Base-by-base conservation (phyloP, 192 early-diverging fungal species). In the Coemansia aciculifera region DNA sequence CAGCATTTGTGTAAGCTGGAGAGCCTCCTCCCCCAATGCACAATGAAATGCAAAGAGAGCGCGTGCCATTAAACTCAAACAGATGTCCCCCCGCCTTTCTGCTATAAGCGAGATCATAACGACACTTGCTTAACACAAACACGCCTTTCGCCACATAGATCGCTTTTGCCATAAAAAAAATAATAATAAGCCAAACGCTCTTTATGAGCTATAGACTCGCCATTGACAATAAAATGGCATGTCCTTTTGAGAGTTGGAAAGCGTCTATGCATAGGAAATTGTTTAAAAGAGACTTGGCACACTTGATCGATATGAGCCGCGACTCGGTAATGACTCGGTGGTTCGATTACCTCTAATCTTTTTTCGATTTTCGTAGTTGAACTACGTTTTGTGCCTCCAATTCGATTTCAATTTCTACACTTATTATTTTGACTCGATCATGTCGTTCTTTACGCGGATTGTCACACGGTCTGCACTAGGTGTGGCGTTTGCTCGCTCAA, bases 361-460 rank as follows among this genome's bases (percentile, higher is more conserved):
- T 11, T 48, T 8, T 21, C 19, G 48, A 24, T 56, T 27, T 32
- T 13, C 7, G 34, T 8, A 5, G 23, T 29, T 31, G 27, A 10
- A 5, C 39, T 15, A 10, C 4, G 10, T 40, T 40, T 40, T 40
- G 39, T 46, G 40, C n/a, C 34, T n/a, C 17, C n/a, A 36, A n/a
- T 34, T 34, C 13, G 13, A 43, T 1, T 5, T 24, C 49, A 29
- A 56, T 56, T 31, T 56, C 52, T 13, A 11, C 24, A 17, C 17
- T 56, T 29, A 19, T 19, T 21, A 8, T 34, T 15, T 17, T 5
- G 54, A 57, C 34, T 57, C 54, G 27, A n/a, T 17, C 61, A 80
- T 75, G 71, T 69, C 65, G 3, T n/a, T 68, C 31, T 63, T 80
- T 8, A 29, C 69, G 27, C 77, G 77, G 13, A 43, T 74, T 13